A percentile compares a stretch with the other conserved stretches of the same genome.
Conservation (phyloP, 2,329 filamentous ascomycete genomes). For the Proliferodiscus dingleyae region DNA sequence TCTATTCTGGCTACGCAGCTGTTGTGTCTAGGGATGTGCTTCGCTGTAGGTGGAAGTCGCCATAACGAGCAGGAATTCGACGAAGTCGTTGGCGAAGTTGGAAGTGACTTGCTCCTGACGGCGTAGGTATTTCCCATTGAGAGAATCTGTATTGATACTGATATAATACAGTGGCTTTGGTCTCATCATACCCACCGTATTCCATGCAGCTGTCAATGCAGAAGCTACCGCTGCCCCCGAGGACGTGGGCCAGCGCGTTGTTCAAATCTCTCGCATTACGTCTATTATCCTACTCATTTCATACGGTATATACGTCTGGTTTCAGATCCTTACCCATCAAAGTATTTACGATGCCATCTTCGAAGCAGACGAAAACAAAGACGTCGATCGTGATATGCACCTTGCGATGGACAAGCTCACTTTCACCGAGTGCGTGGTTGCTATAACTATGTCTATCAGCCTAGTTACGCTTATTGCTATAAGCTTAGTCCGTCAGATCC, state of each 20-base stretch:
- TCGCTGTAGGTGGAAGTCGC: conserved; percentile 68
- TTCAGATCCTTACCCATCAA: conserved; percentile 74
- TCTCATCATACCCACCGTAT: conserved; percentile 39
- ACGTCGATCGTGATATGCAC: conserved; percentile 60
- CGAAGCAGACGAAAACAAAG: conserved; percentile 62
- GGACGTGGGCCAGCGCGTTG: conserved; percentile 47
- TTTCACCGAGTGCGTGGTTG: conserved; percentile 65
- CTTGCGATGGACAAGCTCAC: conserved; percentile 63
- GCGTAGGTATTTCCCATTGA: conserved; percentile 52
- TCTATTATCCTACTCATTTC: conserved; percentile 66
- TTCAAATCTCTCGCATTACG: conserved; percentile 66
- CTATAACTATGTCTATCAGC: conserved; percentile 57
- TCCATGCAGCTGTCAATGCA: conserved; percentile 43
- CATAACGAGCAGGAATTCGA: conserved; percentile 68
- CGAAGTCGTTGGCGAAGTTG: conserved; percentile 72
- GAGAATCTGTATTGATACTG: background rate
- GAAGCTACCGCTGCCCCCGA: conserved; percentile 29
- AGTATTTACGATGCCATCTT: conserved; percentile 72
- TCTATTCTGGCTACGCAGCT: conserved; percentile 79
- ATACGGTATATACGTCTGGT: conserved; percentile 63
- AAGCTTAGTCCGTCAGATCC: conserved; percentile 68
- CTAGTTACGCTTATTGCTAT: conserved; percentile 71
- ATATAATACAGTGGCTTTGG: conserved; percentile 40
- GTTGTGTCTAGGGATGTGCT: conserved; percentile 74
- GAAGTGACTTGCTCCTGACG: conserved; percentile 70